Conservation (phyloP, 805 yeast genomes). For the Wickerhamiella hasegawae region DNA sequence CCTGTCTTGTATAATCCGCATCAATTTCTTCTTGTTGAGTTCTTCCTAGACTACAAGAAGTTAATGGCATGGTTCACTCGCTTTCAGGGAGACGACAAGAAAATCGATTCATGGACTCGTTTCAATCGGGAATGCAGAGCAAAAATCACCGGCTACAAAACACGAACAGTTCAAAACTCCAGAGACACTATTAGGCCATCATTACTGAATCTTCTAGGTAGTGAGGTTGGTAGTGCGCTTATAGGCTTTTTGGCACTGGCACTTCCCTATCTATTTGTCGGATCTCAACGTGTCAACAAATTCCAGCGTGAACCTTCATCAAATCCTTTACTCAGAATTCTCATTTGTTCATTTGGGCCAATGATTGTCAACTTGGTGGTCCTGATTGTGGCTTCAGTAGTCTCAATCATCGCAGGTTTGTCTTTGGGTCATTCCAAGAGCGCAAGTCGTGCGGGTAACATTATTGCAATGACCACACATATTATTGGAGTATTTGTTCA, state of each 20-base stretch:
- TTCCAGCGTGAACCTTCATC: too few relatives aligned
- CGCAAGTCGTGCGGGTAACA: neutral
- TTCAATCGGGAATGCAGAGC: slow-evolving; percentile 52
- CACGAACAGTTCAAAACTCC: slow-evolving; percentile 16
- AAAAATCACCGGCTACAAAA: slow-evolving; percentile 70
- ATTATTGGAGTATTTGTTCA: slow-evolving; percentile 36
- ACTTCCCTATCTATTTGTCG: slow-evolving; percentile 43
- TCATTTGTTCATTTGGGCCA: too few relatives aligned
- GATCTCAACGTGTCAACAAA: neutral
- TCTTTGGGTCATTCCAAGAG: neutral
- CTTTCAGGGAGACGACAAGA: slow-evolving; percentile 24
- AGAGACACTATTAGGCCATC: slow-evolving; percentile 50
- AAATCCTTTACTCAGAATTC: too few relatives aligned
- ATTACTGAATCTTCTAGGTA: slow-evolving; percentile 46
- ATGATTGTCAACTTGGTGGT: neutral
- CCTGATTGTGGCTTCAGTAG: neutral
- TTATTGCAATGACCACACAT: slow-evolving; percentile 33
- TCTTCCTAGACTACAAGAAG: slow-evolving; percentile 76
- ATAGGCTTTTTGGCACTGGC: slow-evolving; percentile 38
- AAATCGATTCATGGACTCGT: slow-evolving; percentile 44
- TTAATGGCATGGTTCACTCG: slow-evolving; percentile 52
- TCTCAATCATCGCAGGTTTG: neutral
- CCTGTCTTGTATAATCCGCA: slow-evolving; percentile 90
- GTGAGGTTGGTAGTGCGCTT: slow-evolving; percentile 52
- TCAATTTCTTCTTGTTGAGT: slow-evolving; percentile 80